These are phyloP conservation scores for Naganishia sp. DNA, from an alignment of 1,284 basidiomycete species.

Conservation along the genomic window DNA sequence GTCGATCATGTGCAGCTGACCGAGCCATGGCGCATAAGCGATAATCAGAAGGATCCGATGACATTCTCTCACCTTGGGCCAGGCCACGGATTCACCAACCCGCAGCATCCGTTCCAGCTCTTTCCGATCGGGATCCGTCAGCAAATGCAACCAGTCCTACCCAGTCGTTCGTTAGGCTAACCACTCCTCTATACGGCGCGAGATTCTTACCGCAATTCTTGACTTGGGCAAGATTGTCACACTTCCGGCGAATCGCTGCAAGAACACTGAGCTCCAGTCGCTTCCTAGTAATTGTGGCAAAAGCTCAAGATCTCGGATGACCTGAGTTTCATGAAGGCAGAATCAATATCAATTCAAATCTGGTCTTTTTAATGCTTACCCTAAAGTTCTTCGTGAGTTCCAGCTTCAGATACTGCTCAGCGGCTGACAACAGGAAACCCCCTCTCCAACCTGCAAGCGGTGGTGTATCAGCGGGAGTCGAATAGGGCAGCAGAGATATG, in stretches of 20 bases:
- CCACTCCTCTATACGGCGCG: background rate
- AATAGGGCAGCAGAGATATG: background rate
- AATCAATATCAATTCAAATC: background rate
- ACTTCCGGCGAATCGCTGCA: constrained; percentile 63
- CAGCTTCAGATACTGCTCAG: constrained; percentile 89
- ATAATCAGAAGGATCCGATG: too few species aligned
- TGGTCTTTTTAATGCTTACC: constrained; percentile 49
- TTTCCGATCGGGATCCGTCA: constrained; percentile 77
- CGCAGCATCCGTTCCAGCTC: constrained; percentile 80
- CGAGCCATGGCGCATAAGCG: background rate
- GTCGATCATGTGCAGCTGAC: constrained; percentile 82
- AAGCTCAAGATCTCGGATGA: constrained; percentile 88
- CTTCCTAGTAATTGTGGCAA: constrained; percentile 85
- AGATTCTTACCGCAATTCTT: constrained; percentile 62
- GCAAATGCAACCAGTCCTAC: constrained; percentile 78
- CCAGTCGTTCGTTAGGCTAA: constrained; percentile 28
- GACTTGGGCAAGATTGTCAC: constrained; percentile 79
- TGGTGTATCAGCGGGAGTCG: background rate
- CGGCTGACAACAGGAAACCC: constrained; percentile 88
- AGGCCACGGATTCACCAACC: constrained; percentile 86
- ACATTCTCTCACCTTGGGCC: constrained; percentile 73
- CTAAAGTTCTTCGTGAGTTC: constrained; percentile 95
- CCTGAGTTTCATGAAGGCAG: constrained; percentile 51
- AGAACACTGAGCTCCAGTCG: constrained; percentile 92
- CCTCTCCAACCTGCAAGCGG: constrained; percentile 77